These are phyloP conservation scores for Colletotrichum sp. DNA, from an alignment of 2,329 filamentous ascomycete genomes.

Conservation along the genomic window DNA sequence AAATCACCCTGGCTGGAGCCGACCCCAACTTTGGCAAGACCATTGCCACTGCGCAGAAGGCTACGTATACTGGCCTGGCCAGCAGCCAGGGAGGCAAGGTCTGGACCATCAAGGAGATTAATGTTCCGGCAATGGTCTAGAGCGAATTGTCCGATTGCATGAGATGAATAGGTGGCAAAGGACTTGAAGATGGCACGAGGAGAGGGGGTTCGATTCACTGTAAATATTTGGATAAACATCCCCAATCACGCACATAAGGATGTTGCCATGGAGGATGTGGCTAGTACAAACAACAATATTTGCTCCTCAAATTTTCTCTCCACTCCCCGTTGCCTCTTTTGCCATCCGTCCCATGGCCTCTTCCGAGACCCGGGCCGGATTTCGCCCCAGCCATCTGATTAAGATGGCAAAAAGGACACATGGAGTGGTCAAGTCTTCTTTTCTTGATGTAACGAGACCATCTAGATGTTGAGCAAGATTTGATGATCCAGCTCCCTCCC, in stretches of 20 bases:
- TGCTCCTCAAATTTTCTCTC: neutral
- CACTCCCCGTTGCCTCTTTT: neutral
- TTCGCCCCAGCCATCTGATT: neutral
- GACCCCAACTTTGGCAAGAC: neutral
- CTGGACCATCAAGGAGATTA: constrained; percentile 7
- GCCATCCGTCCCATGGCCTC: neutral
- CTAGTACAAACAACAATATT: neutral
- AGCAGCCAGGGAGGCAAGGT: neutral
- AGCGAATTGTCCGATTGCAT: fast-evolving
- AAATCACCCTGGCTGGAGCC: neutral
- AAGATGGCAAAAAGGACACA: neutral
- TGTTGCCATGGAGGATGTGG: neutral
- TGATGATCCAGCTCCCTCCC: neutral
- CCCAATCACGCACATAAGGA: neutral
- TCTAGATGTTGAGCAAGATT: neutral
- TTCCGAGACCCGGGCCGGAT: neutral
- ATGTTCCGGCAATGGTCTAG: neutral
- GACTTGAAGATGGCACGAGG: neutral
- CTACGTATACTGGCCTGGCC: neutral
- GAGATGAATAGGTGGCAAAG: neutral
- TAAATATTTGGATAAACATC: neutral
- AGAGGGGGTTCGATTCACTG: neutral
- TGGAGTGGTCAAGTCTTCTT: neutral
- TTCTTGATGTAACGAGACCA: neutral
- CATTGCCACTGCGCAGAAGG: neutral